Conservation (phyloP, 441 rosid genomes). For the Erodium moschatum region DNA sequence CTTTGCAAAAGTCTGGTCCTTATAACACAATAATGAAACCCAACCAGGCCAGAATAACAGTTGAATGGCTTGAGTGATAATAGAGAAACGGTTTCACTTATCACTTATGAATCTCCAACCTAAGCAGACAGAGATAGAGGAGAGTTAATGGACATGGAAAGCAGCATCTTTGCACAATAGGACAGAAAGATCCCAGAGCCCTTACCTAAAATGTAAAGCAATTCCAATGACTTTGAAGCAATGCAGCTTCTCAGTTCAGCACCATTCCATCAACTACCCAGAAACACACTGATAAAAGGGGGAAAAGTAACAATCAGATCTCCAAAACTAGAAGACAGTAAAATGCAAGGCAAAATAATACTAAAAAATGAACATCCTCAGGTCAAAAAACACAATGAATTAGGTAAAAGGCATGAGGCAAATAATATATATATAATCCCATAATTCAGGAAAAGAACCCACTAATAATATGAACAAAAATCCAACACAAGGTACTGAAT, state of each 20-base stretch:
- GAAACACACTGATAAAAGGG: slow-evolving; percentile 13
- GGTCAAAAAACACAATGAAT: slow-evolving; percentile 6
- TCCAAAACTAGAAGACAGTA: slow-evolving; percentile 11
- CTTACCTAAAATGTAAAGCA: slow-evolving; percentile 7
- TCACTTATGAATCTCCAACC: slow-evolving; percentile 26
- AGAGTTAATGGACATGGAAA: slow-evolving; percentile 15
- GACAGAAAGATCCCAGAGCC: background rate
- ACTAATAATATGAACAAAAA: slow-evolving; percentile 2
- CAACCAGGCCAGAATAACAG: slow-evolving; percentile 63
- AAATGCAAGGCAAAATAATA: slow-evolving; percentile 1
- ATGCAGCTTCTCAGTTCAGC: slow-evolving; percentile 17
- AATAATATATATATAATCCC: background rate
- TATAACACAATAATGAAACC: slow-evolving; percentile 37
- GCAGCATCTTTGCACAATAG: slow-evolving; percentile 12
- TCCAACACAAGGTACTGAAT: slow-evolving; percentile 18
- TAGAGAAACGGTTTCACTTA: slow-evolving; percentile 12
- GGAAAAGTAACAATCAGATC: slow-evolving; percentile 21
- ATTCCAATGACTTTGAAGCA: slow-evolving; percentile 16
- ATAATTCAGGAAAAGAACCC: slow-evolving; percentile 6
- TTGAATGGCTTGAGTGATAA: slow-evolving; percentile 15
- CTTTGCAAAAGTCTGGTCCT: slow-evolving; percentile 36
- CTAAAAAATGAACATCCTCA: background rate
- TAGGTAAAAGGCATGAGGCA: background rate
- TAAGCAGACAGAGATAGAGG: slow-evolving; percentile 20
- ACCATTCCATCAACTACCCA: slow-evolving; percentile 19